These are phyloP conservation scores for Penicillium freii DNA, from an alignment of 2,329 filamentous ascomycete genomes.

Conservation along the genomic window DNA sequence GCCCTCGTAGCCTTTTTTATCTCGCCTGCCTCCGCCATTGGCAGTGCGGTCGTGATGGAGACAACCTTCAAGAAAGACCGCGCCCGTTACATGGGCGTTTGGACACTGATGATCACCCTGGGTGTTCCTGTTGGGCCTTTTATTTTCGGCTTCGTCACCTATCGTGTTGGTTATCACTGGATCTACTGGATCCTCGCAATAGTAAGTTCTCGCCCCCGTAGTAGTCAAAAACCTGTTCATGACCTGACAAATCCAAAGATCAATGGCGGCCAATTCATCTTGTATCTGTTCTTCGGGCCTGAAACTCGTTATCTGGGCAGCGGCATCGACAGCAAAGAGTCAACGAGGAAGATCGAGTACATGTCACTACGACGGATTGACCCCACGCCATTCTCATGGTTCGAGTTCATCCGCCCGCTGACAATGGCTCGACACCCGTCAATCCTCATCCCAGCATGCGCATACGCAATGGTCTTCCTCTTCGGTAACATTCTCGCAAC, in stretches of 20 bases:
- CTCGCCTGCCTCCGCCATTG: slow-evolving; percentile 54
- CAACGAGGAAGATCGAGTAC: slow-evolving; percentile 47
- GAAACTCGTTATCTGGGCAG: slow-evolving; percentile 54
- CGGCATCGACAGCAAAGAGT: slow-evolving; percentile 26
- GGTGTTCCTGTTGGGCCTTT: slow-evolving; percentile 46
- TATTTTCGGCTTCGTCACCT: slow-evolving; percentile 47
- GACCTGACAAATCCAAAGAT: slow-evolving; percentile 36
- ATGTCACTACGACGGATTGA: slow-evolving; percentile 53
- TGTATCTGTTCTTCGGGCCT: slow-evolving; percentile 56
- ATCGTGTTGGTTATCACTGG: slow-evolving; percentile 57
- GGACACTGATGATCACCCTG: slow-evolving; percentile 54
- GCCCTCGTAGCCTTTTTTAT: slow-evolving; percentile 58
- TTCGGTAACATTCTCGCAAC: slow-evolving; percentile 56
- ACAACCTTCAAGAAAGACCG: slow-evolving; percentile 58
- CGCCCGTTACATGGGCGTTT: slow-evolving; percentile 56
- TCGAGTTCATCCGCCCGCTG: slow-evolving; percentile 55
- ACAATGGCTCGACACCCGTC: slow-evolving; percentile 48
- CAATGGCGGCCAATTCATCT: slow-evolving; percentile 56
- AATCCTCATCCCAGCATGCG: slow-evolving; percentile 53
- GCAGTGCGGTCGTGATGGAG: slow-evolving; percentile 58
- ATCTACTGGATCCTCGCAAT: slow-evolving; percentile 61
- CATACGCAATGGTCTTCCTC: slow-evolving; percentile 60
- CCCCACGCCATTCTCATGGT: slow-evolving; percentile 47
- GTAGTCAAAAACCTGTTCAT: slow-evolving; percentile 10
- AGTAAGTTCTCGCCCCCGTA: slow-evolving; percentile 33